Base-by-base conservation (phyloP, 2,329 filamentous ascomycete species). In the Clonostachys sp. region DNA sequence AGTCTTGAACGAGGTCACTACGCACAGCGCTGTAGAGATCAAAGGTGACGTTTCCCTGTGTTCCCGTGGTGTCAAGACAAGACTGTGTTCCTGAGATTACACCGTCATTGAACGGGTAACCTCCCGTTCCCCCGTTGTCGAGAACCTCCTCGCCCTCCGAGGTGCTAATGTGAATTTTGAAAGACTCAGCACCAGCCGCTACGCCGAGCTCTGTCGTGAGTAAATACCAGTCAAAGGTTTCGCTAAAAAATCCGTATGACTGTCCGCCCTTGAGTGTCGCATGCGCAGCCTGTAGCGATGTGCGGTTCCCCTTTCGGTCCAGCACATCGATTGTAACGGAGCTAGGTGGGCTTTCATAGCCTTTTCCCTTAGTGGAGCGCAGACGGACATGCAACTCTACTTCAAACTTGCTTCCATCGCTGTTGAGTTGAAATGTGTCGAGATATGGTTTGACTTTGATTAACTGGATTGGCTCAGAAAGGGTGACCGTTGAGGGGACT, bases 361-460 rank as follows among this genome's bases (percentile, higher is more conserved):
- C 36, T 12, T n/a, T 39, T n/a, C 17, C 36, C 14, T 18, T 39
- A 12, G 14, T 39, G 3, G 36, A n/a, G 17, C 36, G 36, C 7
- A 39, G 14, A 39, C 36, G 36, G 36, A 39, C 36, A 18, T 18
- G 36, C 17, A n/a, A n/a, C 36, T 39, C 36, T 30, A 30, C 8
- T 9, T 9, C 24, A 30, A 30, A 30, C 24, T 30, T 30, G 24
- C 8, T 30, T 30, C 24, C 24, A 30, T 30, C 24, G 24, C 24
- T 30, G 24, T 8, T 30, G 24, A 30, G 24, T 30, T 30, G 10
- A 12, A 39, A 39, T 39, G 36, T 12, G 14, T 39, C 40, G 34
- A 60, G 56, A 49, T 62, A 62, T 3, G 63, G 63, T 46, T 61
- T 64, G 39, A 64, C 52, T 12, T 60, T 56, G 12, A 58, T 53